Evolutionary conservation across 2,329 filamentous ascomycete genomes (phyloP).

Genomic region (Esteya vermicola): DNA sequence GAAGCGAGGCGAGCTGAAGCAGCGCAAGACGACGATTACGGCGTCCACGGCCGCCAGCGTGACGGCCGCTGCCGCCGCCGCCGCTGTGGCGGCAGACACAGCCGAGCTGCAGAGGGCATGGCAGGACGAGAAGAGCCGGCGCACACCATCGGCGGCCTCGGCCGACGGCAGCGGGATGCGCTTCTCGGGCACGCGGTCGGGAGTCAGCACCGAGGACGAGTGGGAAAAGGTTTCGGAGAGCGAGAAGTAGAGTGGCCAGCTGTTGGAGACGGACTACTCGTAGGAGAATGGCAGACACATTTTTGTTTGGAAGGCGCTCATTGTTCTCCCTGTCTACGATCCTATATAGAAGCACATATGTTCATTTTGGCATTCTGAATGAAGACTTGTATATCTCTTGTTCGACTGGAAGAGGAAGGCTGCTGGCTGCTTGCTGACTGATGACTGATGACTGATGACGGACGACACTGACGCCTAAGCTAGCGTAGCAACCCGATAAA

Average conservation of each 20-base stretch:
- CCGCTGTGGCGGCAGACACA: background rate
- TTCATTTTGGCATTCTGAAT: too few species aligned
- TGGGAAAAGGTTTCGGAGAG: slow-evolving; percentile 89
- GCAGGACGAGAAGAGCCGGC: background rate
- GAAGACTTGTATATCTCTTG: too few species aligned
- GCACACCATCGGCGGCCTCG: background rate
- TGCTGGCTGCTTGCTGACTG: too few species aligned
- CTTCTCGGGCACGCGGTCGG: slow-evolving; percentile 33
- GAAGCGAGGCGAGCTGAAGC: slow-evolving; percentile 32
- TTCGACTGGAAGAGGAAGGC: too few species aligned
- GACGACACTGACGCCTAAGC: too few species aligned
- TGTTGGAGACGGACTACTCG: background rate
- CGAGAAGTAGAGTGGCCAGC: background rate
- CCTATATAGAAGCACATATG: too few species aligned
- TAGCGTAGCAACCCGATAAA: too few species aligned
- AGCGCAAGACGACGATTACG: slow-evolving; percentile 11
- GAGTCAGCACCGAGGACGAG: slow-evolving; percentile 77
- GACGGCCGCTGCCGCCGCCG: background rate
- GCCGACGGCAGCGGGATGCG: slow-evolving; percentile 1
- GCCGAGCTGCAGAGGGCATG: background rate
- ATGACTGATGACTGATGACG: too few species aligned
- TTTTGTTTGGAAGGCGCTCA: too few species aligned
- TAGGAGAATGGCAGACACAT: too few species aligned
- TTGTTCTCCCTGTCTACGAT: too few species aligned
- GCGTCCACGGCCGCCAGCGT: background rate